A percentile compares a stretch with the other conserved stretches of the same genome.
These are phyloP conservation scores for Pulveroboletus ravenelii DNA, from an alignment of 768 basidiomycete species.

Conservation along the genomic window DNA sequence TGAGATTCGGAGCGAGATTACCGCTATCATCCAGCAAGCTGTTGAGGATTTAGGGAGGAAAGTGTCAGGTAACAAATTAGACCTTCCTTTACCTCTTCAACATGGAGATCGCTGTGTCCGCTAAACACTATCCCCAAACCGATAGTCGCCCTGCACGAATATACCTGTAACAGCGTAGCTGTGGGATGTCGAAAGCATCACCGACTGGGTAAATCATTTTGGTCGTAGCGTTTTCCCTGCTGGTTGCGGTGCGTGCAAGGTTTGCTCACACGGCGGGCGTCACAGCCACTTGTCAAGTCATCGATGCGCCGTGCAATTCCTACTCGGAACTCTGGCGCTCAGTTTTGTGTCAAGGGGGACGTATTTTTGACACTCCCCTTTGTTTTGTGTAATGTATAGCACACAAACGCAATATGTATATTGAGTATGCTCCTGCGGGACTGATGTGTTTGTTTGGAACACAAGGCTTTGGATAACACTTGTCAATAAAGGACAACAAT, in stretches of 20 bases:
- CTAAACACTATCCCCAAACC: neutral
- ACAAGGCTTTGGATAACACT: slow-evolving; percentile 22
- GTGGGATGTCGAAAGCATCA: neutral
- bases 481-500: slow-evolving; percentile 27
- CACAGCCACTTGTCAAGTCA: too few species aligned
- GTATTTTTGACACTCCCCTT: too few species aligned
- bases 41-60: slow-evolving; percentile 52
- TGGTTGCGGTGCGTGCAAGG: too few species aligned
- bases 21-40: slow-evolving; percentile 45
- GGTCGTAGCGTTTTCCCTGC: neutral
- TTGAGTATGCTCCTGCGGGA: too few species aligned
- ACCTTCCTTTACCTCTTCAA: neutral
- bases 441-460: slow-evolving; percentile 14
- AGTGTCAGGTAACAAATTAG: slow-evolving; percentile 40
- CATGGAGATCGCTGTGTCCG: neutral
- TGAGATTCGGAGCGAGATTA: slow-evolving; percentile 48
- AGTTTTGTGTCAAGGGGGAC: too few species aligned
- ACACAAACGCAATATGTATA: too few species aligned
- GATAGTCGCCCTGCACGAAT: neutral
- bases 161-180: neutral
- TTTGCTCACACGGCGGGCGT: too few species aligned
- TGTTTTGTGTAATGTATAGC: too few species aligned
- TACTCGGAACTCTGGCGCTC: too few species aligned
- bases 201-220: neutral
- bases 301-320: too few species aligned